Percentiles rank a stretch among this genome's conserved stretches.
Evolutionary conservation across 495 filamentous ascomycete species (phyloP).

Genomic region (Aspergillus baeticus): DNA sequence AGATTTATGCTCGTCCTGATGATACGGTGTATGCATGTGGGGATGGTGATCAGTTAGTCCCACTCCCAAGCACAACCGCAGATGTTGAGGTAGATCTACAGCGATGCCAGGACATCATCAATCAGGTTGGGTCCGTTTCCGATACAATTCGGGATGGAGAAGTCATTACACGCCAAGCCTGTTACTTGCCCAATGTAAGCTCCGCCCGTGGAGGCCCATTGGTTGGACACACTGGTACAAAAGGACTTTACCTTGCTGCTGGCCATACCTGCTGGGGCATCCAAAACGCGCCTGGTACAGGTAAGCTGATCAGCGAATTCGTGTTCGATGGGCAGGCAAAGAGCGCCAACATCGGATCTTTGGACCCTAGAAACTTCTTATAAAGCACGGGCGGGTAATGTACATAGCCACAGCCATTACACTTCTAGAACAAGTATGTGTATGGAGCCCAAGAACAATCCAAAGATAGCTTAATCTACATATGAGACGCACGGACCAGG

Average conservation of each 20-base stretch:
- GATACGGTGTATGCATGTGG: constrained; percentile 92
- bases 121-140: constrained; percentile 75
- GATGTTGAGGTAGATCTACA: constrained; percentile 72
- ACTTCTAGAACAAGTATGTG: too few species aligned
- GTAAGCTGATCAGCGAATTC: constrained; percentile 83
- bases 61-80: constrained; percentile 73
- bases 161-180: constrained; percentile 81
- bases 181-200: constrained; percentile 81
- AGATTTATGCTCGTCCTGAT: constrained; percentile 90
- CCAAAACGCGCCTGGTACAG: constrained; percentile 91
- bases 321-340: constrained; percentile 75
- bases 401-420: constrained; percentile 5
- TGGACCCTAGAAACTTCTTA: constrained; percentile 62
- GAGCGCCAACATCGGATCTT: constrained; percentile 67
- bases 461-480: too few species aligned
- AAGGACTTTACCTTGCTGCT: constrained; percentile 78
- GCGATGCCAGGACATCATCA: constrained; percentile 84
- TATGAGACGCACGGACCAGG: too few species aligned
- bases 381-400: constrained; percentile 27
- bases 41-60: constrained; percentile 74
- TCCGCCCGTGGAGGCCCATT: constrained; percentile 68
- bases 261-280: constrained; percentile 99
- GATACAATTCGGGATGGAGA: constrained; percentile 74
- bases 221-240: constrained; percentile 70
- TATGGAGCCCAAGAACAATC: too few species aligned